A percentile compares a stretch with the other conserved stretches of the same genome.
These are phyloP conservation scores for Wickerhamomyces chaumierensis DNA, from an alignment of 805 yeast genomes.

Conservation along the genomic window DNA sequence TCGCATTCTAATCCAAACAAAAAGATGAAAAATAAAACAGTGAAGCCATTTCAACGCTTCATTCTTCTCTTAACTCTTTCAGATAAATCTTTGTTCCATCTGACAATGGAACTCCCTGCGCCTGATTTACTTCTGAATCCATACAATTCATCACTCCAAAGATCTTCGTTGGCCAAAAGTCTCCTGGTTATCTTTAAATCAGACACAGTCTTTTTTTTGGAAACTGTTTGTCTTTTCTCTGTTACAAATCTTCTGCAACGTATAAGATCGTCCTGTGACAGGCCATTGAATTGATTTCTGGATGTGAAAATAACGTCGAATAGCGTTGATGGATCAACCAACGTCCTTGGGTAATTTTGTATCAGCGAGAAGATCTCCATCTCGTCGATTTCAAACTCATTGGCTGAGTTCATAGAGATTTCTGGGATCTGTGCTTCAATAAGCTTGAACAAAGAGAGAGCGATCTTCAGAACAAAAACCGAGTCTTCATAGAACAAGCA, in stretches of 20 bases:
- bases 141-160: constrained; percentile 28
- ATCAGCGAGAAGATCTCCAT: constrained; percentile 73
- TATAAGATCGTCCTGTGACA: constrained; percentile 74
- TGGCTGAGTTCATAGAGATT: constrained; percentile 14
- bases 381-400: constrained; percentile 21
- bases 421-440: constrained; percentile 52
- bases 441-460: constrained; percentile 68
- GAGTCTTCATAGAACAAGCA: constrained; percentile 88
- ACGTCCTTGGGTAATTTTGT: constrained; percentile 68
- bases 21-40: too few relatives aligned
- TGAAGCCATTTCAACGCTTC: background rate
- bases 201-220: constrained; percentile 5
- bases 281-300: constrained; percentile 57
- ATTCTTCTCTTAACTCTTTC: constrained; percentile 36
- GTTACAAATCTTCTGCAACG: constrained; percentile 72
- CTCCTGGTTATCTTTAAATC: constrained; percentile 18
- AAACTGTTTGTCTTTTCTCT: constrained; percentile 33
- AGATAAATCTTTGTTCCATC: constrained; percentile 51
- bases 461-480: constrained; percentile 70
- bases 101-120: constrained; percentile 29
- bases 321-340: constrained; percentile 58
- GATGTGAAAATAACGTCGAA: constrained; percentile 70
- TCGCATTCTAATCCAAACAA: too few relatives aligned
- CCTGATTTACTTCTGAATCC: constrained; percentile 30
- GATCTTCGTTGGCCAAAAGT: constrained; percentile 18